Evolutionary conservation across 2,329 filamentous ascomycete genomes (phyloP), one percentile per base, ranked within the genome.

Genomic region (Aureobasidium namibiae): DNA sequence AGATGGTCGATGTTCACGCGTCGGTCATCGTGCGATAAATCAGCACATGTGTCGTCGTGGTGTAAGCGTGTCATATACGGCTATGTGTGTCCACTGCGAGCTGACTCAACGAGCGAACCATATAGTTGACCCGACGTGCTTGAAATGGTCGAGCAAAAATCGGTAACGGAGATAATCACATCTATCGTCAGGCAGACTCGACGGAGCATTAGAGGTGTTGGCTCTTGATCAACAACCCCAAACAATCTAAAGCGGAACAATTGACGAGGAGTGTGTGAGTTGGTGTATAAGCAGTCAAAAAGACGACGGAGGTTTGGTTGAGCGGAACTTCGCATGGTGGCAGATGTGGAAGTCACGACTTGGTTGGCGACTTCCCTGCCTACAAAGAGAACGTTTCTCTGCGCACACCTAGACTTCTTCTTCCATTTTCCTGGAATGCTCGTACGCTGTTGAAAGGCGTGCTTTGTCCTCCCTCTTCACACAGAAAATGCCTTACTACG

Each of bases 401-500:
- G 21, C 46, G 24, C 7, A n/a, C 57, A 34, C 57, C 57, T 48
- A 50, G n/a, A 5, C 29, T 31, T n/a, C 44, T 45, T 23, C 31
- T 18, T 45, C 34, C 29, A n/a, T 44, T 36, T 18, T 13, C n/a
- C 13, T 34, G 36, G 14, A 5, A 58, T 58, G 54, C 24, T 36
- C 11, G 33, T 23, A 26, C 24, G 24, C 34, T 42, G 2, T 34
- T 58, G 29, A 52, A 23, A 29, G 36, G 11, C 2, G 34, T 46
- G 23, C 41, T 45, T 59, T n/a, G 10, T 45, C 46, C 10, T 14
- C 24, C 10, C 33, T 7, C 21, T 4, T 9, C 11, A 11, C 21
- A 29, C 4, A 33, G 39, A 50, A 31, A 36, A 61, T 61, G 60
- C 38, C 52, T 46, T 67, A 66, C 61, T 68, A 70, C 61, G 64